phyloP scores from a whole-genome alignment of 148 eudicot genomes.

The Rhododendron kiyosumense region DNA sequence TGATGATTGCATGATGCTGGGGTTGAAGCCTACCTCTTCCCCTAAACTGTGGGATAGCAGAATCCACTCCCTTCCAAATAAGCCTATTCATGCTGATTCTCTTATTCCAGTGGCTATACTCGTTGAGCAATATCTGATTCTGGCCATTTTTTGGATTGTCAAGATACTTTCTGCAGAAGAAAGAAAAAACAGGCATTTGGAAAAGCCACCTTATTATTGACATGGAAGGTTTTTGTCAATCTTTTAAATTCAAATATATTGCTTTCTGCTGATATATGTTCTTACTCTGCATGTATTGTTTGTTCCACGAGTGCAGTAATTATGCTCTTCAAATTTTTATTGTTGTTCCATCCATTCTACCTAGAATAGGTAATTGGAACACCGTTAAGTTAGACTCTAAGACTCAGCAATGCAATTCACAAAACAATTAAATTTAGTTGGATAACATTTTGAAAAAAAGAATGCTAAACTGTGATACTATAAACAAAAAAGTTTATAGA shows the following conservation, averaged over 20 bases:
- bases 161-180: constrained; percentile 2
- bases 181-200: neutral
- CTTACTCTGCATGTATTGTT: neutral
- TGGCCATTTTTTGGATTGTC: neutral
- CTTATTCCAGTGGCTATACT: neutral
- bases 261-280: neutral
- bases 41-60: constrained; percentile 7
- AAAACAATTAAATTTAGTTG: neutral
- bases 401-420: neutral
- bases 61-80: constrained; percentile 4
- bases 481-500: neutral
- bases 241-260: neutral
- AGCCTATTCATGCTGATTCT: neutral
- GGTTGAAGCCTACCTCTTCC: neutral
- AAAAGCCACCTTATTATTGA: neutral
- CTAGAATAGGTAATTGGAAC: neutral
- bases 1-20: constrained; percentile 25
- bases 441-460: neutral
- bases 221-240: neutral
- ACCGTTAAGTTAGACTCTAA: neutral
- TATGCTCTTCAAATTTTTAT: neutral
- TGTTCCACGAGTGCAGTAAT: neutral
- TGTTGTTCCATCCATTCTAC: neutral
- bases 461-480: neutral
- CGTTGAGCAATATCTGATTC: neutral